Evolutionary conservation across 371 early-diverging fungal genomes (phyloP), one percentile per base, ranked within the genome.

Genomic region (Rhizopus microsporus): DNA sequence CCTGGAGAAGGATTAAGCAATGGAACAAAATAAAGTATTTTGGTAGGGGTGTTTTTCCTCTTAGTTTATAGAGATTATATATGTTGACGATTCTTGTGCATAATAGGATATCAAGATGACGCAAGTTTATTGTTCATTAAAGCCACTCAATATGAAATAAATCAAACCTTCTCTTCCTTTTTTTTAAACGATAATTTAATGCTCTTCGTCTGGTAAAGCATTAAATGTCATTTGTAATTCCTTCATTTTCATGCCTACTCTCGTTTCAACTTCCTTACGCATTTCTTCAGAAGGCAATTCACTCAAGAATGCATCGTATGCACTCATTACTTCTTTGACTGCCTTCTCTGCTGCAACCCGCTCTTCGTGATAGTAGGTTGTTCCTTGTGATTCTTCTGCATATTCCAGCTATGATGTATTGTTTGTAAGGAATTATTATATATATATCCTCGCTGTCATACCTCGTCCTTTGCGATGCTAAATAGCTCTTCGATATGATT

Each of bases 1-100:
- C 85, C 84, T 12, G 93, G 90, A 43, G 89, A 93, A 65, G 91
- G 86, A 3, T 75, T 89, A 4, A 80, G 72, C 5, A 68, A 65
- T 30, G 68, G 72, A 86, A 85, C 60, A 80, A 74, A 72, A 79
- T 75, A 46, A 53, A 32, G 23, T 16, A 31, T 37, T 23, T 4
- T 9, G 12, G 13, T 23, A 23, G 23, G 23, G 23, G 23, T 23
- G 2, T 23, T 23, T 23, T 23, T 23, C 23, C 23, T 23, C 23
- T 23, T 23, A 23, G 23, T 23, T 2, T 0, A 23, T 23, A 23
- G 2, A 23, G 23, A 23, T 23, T 23, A 1, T 23, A 23, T 23
- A 23, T 23, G 23, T 23, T 23, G 23, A 23, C 23, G 23, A 23
- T 23, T 23, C 23, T 23, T 23, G 23, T 34, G 7, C 46, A 15